Conservation (phyloP, 1,284 basidiomycete genomes). For the Cryptococcus floricola region DNA sequence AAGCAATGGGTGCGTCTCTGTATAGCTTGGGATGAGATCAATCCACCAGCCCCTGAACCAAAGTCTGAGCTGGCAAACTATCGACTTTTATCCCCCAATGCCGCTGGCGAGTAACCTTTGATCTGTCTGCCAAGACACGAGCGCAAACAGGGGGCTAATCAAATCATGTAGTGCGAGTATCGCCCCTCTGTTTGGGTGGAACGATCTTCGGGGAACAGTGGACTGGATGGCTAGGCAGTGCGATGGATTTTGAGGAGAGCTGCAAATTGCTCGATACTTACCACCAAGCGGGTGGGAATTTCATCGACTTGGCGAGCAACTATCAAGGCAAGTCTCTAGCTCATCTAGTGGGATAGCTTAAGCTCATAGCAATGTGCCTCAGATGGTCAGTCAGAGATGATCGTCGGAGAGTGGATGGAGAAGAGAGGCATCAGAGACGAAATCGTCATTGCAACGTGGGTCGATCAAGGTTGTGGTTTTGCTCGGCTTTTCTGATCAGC, state of each 20-base stretch:
- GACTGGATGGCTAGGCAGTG: constrained; percentile 34
- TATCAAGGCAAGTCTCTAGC: constrained; percentile 8
- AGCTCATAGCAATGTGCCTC: not conserved
- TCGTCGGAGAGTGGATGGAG: constrained; percentile 7
- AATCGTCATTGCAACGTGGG: no score
- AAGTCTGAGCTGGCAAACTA: constrained; percentile 44
- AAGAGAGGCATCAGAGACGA: no score
- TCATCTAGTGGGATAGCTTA: not conserved
- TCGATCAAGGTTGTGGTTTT: no score
- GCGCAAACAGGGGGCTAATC: not conserved
- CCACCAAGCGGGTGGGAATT: constrained; percentile 19
- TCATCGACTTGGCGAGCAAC: constrained; percentile 16
- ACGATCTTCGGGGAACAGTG: constrained; percentile 54
- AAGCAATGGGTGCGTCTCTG: no score
- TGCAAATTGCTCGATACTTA: constrained; percentile 40
- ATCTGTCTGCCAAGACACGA: not conserved
- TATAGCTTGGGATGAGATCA: no score
- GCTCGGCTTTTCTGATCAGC: no score
- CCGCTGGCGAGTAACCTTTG: constrained; percentile 33
- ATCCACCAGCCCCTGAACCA: constrained; percentile 21
- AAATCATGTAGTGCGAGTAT: constrained; percentile 42
- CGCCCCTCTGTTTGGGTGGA: constrained; percentile 54
- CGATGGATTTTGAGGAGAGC: constrained; percentile 20
- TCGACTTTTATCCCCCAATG: constrained; percentile 51
- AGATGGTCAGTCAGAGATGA: constrained; percentile 45